These are phyloP conservation scores for Neoboletus subvelutipes DNA, from an alignment of 768 basidiomycete genomes.

Conservation along the genomic window DNA sequence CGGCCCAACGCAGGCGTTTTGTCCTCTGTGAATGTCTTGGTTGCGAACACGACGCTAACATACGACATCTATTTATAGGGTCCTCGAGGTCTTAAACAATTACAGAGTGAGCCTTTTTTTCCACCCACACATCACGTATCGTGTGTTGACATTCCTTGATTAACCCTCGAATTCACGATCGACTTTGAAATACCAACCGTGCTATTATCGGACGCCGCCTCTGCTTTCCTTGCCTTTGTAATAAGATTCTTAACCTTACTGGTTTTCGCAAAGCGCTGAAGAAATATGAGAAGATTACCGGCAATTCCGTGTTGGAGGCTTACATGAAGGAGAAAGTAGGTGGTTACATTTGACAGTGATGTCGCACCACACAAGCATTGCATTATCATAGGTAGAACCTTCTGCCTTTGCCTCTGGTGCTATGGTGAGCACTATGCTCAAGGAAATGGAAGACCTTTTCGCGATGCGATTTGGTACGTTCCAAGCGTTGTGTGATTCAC, in stretches of 20 bases:
- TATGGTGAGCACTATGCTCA: conserved; percentile 63
- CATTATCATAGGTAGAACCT: conserved; percentile 54
- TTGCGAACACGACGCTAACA: conserved; percentile 7
- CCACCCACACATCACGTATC: background rate
- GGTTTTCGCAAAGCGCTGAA: conserved; percentile 87
- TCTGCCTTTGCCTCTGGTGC: conserved; percentile 66
- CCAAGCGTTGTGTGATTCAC: background rate
- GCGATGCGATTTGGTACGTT: conserved; percentile 70
- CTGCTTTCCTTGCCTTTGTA: background rate
- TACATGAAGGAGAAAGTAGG: conserved; percentile 78
- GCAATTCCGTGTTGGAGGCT: conserved; percentile 69
- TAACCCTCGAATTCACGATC: background rate
- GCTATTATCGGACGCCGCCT: background rate
- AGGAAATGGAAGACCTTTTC: conserved; percentile 74
- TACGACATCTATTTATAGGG: conserved; percentile 39
- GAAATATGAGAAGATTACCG: conserved; percentile 81
- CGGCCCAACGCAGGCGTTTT: background rate
- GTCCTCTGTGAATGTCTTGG: background rate
- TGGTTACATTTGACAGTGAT: background rate
- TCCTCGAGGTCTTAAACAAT: conserved; percentile 82
- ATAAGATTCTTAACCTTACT: conserved; percentile 79
- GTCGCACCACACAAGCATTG: background rate
- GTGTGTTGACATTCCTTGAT: background rate
- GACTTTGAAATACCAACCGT: background rate
- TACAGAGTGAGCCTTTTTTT: conserved; percentile 59